Conservation (phyloP, 306 rosid species). For the Cucumis hystrix region DNA sequence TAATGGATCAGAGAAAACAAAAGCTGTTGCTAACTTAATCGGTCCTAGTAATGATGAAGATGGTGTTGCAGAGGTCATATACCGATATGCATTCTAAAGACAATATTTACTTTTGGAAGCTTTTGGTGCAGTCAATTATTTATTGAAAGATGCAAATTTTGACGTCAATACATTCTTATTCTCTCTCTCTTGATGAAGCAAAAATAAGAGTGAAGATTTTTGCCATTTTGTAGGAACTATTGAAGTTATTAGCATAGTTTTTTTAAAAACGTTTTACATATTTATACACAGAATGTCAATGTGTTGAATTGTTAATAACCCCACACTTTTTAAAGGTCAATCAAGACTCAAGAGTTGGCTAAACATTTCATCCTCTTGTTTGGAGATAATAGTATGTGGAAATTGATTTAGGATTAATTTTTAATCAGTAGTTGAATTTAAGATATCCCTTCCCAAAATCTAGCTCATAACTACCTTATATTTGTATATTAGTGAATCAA, state of each 20-base stretch:
- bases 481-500: no score
- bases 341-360: neutral
- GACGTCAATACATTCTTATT: neutral
- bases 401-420: neutral
- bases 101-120: neutral
- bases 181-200: neutral
- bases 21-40: slow-evolving; percentile 69
- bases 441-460: no score
- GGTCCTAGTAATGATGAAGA: slow-evolving; percentile 85
- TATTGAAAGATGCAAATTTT: neutral
- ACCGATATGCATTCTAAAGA: slow-evolving; percentile 55
- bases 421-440: no score
- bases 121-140: neutral
- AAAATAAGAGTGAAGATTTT: neutral
- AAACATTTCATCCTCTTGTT: neutral
- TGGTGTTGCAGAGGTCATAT: slow-evolving; percentile 89
- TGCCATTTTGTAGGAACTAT: neutral
- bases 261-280: neutral
- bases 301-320: neutral
- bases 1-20: slow-evolving; percentile 71
- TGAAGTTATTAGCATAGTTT: neutral
- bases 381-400: neutral
- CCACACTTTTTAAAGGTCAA: neutral
- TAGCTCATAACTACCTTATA: no score
- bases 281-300: neutral